phyloP scores from a whole-genome alignment of 192 early-diverging fungal genomes.

The Coemansia sp. region DNA sequence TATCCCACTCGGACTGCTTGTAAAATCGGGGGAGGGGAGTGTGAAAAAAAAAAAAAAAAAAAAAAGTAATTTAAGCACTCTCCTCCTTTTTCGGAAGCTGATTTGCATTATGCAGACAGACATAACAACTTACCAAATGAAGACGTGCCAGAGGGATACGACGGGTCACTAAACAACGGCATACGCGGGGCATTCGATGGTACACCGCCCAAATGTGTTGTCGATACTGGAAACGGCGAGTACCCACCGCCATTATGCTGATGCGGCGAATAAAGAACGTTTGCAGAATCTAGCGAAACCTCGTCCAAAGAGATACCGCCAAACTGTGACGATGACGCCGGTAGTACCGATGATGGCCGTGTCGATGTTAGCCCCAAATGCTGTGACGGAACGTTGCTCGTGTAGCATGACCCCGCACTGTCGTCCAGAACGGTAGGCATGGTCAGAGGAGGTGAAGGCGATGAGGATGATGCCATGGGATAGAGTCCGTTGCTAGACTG shows the following conservation, averaged over 20 bases:
- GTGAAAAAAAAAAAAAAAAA: slow-evolving; percentile 2
- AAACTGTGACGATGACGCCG: background rate
- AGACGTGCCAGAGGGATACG: slow-evolving; percentile 18
- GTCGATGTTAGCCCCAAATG: background rate
- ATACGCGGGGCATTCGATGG: slow-evolving; percentile 3
- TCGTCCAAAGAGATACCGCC: slow-evolving; percentile 5
- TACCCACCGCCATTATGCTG: slow-evolving; percentile 10
- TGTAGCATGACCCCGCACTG: background rate
- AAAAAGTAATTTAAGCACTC: slow-evolving; percentile 3
- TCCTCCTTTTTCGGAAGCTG: no score
- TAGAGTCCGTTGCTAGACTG: background rate
- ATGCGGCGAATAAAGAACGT: background rate
- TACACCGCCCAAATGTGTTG: background rate
- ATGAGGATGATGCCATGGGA: background rate
- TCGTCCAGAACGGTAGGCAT: no score
- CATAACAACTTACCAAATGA: slow-evolving; percentile 37
- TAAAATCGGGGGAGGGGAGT: background rate
- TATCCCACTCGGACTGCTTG: no score
- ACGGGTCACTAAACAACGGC: slow-evolving; percentile 14
- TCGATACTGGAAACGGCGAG: slow-evolving; percentile 25
- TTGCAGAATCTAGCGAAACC: background rate
- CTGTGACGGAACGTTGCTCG: background rate
- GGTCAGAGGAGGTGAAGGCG: background rate
- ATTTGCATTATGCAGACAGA: background rate
- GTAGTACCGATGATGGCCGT: background rate